These are phyloP conservation scores for Pseudoscleropodium purum DNA, from an alignment of 225 moss, liverwort and hornwort genomes.

Conservation along the genomic window DNA sequence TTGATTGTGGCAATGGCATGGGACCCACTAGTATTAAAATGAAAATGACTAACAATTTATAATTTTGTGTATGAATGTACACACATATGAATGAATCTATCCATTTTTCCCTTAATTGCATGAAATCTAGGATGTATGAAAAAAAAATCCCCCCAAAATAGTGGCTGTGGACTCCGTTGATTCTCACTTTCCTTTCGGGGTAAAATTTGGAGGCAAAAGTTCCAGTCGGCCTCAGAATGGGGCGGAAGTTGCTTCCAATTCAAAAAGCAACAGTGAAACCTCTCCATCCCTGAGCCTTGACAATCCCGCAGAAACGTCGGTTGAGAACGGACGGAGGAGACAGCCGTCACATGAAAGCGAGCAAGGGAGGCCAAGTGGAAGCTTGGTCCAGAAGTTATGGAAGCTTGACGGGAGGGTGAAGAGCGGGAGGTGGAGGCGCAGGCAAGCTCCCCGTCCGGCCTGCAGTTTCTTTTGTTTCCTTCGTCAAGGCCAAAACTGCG, in stretches of 20 bases:
- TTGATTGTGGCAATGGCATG: too few relatives aligned
- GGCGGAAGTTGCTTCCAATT: not conserved
- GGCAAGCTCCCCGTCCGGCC: not conserved
- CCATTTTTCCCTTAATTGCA: not conserved
- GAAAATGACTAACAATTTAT: not conserved
- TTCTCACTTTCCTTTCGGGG: not conserved
- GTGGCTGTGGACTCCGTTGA: not conserved
- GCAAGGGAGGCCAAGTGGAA: not conserved
- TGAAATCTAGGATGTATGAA: not conserved
- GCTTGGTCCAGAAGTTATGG: not conserved
- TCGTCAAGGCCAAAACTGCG: not conserved
- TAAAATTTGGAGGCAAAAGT: not conserved
- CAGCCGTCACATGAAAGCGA: not conserved
- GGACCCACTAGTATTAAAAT: too few relatives aligned
- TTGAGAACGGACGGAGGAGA: not conserved
- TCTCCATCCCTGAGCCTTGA: not conserved
- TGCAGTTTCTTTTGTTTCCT: not conserved
- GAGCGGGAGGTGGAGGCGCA: not conserved
- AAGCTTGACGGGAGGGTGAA: not conserved
- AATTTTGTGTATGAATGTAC: too few relatives aligned
- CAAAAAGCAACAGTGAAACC: not conserved
- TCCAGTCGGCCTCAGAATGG: not conserved
- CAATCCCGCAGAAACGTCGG: not conserved
- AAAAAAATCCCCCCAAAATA: not conserved
- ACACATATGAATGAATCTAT: too few relatives aligned